These are phyloP conservation scores for Croton setiger DNA, from an alignment of 441 rosid genomes.

Conservation along the genomic window DNA sequence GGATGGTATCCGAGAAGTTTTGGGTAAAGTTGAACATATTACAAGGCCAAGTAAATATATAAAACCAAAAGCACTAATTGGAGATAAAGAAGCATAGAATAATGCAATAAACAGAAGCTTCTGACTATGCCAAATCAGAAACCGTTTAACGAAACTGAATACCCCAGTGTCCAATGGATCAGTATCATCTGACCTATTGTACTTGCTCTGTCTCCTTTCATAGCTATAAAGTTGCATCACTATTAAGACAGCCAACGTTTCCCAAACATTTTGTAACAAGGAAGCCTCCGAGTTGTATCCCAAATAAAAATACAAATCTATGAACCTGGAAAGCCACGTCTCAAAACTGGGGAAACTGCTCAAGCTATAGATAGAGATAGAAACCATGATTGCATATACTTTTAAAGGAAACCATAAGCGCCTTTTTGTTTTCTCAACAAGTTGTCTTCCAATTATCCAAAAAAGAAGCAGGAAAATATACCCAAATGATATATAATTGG, in stretches of 20 bases:
- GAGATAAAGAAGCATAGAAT: slow-evolving; percentile 83
- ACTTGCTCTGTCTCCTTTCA: slow-evolving; percentile 72
- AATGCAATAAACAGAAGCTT: slow-evolving; percentile 70
- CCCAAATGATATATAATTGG: slow-evolving; percentile 85
- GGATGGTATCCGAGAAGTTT: slow-evolving; percentile 82
- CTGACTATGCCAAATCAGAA: slow-evolving; percentile 89
- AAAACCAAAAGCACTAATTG: slow-evolving; percentile 81
- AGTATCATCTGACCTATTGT: not conserved
- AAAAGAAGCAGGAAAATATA: slow-evolving; percentile 84
- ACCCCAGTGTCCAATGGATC: not conserved
- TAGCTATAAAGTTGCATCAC: slow-evolving; percentile 99
- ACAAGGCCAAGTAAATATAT: slow-evolving; percentile 77
- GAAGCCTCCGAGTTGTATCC: slow-evolving; percentile 74
- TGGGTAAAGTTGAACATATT: slow-evolving; percentile 75
- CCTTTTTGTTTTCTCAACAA: slow-evolving; percentile 73
- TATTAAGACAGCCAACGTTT: slow-evolving; percentile 80
- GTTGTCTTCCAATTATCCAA: slow-evolving; percentile 95
- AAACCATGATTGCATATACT: slow-evolving; percentile 65
- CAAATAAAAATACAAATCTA: slow-evolving; percentile 69
- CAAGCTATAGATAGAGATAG: slow-evolving; percentile 68
- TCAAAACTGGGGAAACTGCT: slow-evolving; percentile 65
- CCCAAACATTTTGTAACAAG: slow-evolving; percentile 79
- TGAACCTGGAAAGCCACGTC: slow-evolving; percentile 62
- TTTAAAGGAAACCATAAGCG: slow-evolving; percentile 91
- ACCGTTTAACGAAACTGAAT: slow-evolving; percentile 60